Conservation (phyloP, 495 filamentous ascomycete species). For the Xylaria castorea region DNA sequence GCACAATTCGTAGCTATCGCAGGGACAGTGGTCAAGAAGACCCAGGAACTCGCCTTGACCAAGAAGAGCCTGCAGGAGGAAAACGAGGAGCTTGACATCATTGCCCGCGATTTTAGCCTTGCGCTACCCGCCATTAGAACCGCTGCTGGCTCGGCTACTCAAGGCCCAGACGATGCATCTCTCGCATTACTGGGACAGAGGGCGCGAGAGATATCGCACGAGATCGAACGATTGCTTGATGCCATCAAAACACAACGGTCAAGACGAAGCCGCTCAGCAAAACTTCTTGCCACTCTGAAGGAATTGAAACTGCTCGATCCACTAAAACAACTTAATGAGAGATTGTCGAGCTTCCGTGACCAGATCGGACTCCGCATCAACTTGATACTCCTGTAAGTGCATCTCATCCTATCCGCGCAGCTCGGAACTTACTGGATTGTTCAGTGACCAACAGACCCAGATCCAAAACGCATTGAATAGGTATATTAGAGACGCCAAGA, state of each 20-base stretch:
- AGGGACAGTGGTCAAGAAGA: background rate
- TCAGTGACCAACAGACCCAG: background rate
- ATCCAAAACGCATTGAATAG: background rate
- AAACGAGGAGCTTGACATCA: background rate
- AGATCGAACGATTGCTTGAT: background rate
- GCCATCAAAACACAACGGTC: background rate
- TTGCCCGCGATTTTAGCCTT: background rate
- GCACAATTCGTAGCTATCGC: background rate
- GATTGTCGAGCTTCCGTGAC: background rate
- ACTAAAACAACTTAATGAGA: background rate
- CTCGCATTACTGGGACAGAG: background rate
- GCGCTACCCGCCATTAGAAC: background rate
- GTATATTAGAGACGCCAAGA: background rate
- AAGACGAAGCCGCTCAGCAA: background rate
- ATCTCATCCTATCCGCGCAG: background rate
- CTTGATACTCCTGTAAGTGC: background rate
- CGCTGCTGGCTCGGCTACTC: background rate
- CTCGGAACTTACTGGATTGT: background rate
- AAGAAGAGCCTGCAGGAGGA: background rate
- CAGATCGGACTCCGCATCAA: conserved; percentile 2
- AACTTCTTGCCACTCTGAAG: background rate
- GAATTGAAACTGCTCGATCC: background rate
- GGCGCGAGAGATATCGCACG: background rate
- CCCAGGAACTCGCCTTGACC: background rate
- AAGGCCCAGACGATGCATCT: background rate